Evolutionary conservation across 495 filamentous ascomycete genomes (phyloP).

Genomic region (Xanthoparmelia taractica): DNA sequence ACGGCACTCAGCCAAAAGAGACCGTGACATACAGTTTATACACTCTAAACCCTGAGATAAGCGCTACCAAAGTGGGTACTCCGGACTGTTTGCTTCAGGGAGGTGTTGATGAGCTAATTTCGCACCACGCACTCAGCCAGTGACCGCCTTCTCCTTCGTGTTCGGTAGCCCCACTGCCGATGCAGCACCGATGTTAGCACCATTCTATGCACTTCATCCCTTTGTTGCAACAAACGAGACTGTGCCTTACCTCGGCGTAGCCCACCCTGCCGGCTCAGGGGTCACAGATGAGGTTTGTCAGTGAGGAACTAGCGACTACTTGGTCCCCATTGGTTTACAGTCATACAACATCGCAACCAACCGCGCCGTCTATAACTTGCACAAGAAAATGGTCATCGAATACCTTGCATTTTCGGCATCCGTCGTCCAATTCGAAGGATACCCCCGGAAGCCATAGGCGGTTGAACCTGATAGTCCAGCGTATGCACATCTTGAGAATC

Average conservation of each 20-base stretch:
- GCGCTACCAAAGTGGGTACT: conserved; percentile 12
- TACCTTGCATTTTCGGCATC: conserved; percentile 16
- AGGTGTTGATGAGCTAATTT: conserved; percentile 7
- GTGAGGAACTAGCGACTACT: conserved; percentile 28
- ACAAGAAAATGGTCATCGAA: conserved; percentile 3
- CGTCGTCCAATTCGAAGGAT: neutral
- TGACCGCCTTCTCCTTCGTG: conserved; percentile 23
- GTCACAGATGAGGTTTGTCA: conserved; percentile 15
- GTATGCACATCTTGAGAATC: neutral
- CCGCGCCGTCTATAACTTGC: conserved; percentile 24
- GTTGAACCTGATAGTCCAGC: neutral
- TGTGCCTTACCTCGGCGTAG: conserved; percentile 23
- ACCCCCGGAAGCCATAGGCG: neutral
- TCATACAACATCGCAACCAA: conserved; percentile 24
- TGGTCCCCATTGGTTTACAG: conserved; percentile 21
- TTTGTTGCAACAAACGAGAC: conserved; percentile 9
- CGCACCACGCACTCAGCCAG: neutral
- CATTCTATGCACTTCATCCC: conserved; percentile 25
- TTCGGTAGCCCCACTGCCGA: conserved; percentile 9
- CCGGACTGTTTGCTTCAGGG: neutral
- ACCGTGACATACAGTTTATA: conserved; percentile 28
- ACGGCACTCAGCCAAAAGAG: conserved; percentile 8
- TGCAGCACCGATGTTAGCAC: conserved; percentile 4
- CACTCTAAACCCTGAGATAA: conserved; percentile 21
- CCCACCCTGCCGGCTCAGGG: conserved; percentile 23